Percentiles rank a stretch among this genome's conserved stretches.
Evolutionary conservation across 2,329 filamentous ascomycete species (phyloP).

Genomic region (Ploettnerulaceae sp.): DNA sequence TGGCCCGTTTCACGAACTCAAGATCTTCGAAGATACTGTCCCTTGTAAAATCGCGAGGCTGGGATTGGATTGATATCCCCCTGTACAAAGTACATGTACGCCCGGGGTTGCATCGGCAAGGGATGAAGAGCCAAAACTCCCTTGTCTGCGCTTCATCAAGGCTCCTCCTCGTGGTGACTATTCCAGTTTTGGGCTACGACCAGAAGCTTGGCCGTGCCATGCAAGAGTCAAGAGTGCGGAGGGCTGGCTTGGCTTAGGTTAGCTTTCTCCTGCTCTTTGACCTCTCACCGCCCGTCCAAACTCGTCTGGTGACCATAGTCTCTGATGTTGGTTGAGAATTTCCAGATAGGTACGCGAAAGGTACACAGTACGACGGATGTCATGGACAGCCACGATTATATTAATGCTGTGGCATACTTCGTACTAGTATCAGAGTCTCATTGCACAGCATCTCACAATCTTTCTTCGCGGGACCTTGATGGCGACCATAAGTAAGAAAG

Average conservation of each 20-base stretch:
- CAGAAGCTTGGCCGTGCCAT: not conserved
- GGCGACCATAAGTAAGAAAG: no score
- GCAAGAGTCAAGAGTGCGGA: no score
- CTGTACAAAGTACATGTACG: no score
- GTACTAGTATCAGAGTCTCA: no score
- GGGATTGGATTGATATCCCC: not conserved
- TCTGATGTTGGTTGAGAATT: not conserved
- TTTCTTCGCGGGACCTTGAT: no score
- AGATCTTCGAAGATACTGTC: not conserved
- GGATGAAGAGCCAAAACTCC: slow-evolving; percentile 1
- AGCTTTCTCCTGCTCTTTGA: no score
- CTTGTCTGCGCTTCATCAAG: not conserved
- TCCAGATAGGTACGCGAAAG: not conserved
- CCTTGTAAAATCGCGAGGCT: not conserved
- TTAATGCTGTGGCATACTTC: no score
- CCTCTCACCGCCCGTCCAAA: not conserved
- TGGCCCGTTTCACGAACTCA: slow-evolving; percentile 5
- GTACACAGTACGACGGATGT: no score
- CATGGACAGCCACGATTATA: no score
- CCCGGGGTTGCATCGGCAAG: no score
- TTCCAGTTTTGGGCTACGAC: not conserved
- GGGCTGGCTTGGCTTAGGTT: no score
- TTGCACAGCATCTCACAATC: no score
- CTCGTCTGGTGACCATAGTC: not conserved
- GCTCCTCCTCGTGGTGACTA: not conserved